These are phyloP conservation scores for Zelonia costaricensis DNA, from an alignment of 208 protist species.

Conservation along the genomic window DNA sequence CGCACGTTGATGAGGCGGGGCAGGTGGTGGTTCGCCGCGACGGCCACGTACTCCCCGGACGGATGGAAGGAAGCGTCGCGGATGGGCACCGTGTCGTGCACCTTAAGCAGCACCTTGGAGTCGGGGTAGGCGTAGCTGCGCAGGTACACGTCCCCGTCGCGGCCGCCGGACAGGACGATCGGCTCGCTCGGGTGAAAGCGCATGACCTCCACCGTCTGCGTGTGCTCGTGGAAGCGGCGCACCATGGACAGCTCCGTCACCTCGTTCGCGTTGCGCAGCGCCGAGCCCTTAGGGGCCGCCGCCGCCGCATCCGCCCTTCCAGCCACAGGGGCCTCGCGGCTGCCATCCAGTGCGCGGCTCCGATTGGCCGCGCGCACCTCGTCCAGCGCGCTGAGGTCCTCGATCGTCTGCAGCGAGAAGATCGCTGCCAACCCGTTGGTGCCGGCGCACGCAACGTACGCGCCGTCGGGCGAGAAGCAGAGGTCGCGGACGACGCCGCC, in stretches of 20 bases:
- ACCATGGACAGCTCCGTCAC: conserved; percentile 79
- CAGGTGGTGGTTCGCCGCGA: conserved; percentile 74
- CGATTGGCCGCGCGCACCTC: conserved; percentile 67
- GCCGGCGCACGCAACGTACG: conserved; percentile 62
- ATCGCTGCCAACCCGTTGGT: conserved; percentile 69
- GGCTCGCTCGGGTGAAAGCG: conserved; percentile 75
- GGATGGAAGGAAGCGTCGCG: conserved; percentile 75
- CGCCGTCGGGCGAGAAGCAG: conserved; percentile 71
- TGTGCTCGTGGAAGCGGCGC: conserved; percentile 68
- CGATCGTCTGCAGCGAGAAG: conserved; percentile 71
- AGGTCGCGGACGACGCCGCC: conserved; percentile 67
- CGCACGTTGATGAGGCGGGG: conserved; percentile 71
- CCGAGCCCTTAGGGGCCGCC: conserved; percentile 13
- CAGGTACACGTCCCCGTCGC: conserved; percentile 65
- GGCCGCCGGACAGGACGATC: conserved; percentile 62
- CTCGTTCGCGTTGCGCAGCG: conserved; percentile 70
- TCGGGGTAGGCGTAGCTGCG: conserved; percentile 71
- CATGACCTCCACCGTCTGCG: conserved; percentile 75
- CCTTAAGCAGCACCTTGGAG: conserved; percentile 50
- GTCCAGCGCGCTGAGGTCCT: conserved; percentile 65
- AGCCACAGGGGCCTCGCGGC: conserved; percentile 18
- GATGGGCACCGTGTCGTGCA: conserved; percentile 75
- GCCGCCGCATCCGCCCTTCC: conserved; percentile 11
- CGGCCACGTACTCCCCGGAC: conserved; percentile 76
- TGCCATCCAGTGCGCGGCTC: conserved; percentile 38